Base-by-base conservation (phyloP, 805 yeast genomes). In the Candida cerambycidarum region DNA sequence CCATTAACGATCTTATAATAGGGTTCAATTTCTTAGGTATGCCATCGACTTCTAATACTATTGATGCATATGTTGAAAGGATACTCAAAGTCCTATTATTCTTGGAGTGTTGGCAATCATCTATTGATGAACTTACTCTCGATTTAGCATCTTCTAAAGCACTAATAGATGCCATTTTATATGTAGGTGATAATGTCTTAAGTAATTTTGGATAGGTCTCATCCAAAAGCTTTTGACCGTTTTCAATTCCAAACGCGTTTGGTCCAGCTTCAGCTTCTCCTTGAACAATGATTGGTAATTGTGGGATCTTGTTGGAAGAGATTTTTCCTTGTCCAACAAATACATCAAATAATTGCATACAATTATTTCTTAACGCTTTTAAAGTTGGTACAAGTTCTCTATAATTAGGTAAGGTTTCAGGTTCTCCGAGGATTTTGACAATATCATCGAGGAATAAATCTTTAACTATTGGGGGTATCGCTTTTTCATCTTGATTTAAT, bases 191-290 rank as follows among this genome's bases (percentile, higher is more conserved):
- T 54, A 93, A 64, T 7, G 75, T 59, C 44, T 76, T 79, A 50
- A 80, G 66, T 49, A 89, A 65, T 55, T 83, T 83, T n/a, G 76
- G 78, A 56, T 79, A 88, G 5, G 80, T 78, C 30, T 81, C 86
- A 31, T 69, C 68, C 24, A 83, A 54, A 13, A 89, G 75, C 48
- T 79, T 77, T 43, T 85, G 85, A 1, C 97, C 97, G 47, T 79
- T 77, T 32, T 77, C 85, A 31, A 93, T 60, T 12, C 89, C 79
- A 64, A 93, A 93, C 0, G 97, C 98, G 54, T 84, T 89, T 1
- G 95, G 89, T 2, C 97, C 97, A 2, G 97, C 96, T 46, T 87
- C 95, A 1, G 80, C 73, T 58, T 93, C 98, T 27, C 99, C 99
- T 61, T 89, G 92, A 3, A 92, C 97, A 8, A 90, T 81, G 4